phyloP scores from a whole-genome alignment of 179 eudicot genomes.

The Carnegiea gigantea region DNA sequence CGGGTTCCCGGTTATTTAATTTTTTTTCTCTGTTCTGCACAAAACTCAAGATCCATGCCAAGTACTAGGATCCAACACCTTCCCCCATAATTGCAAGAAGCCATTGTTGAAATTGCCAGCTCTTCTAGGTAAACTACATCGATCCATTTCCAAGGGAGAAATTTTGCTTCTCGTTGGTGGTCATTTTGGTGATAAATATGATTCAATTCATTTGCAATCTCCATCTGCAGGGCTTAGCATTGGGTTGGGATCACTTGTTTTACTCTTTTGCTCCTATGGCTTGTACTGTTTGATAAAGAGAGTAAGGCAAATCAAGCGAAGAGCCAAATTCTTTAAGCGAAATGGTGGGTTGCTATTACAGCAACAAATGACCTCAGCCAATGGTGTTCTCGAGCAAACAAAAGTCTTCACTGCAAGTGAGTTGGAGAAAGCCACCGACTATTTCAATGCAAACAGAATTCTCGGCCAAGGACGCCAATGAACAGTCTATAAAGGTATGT shows the following conservation, averaged over 20 bases:
- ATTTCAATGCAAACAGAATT: conserved; percentile 17
- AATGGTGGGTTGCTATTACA: conserved; percentile 19
- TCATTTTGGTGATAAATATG: neutral
- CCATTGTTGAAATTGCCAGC: too few relatives aligned
- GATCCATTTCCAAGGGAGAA: too few relatives aligned
- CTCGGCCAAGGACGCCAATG: conserved; percentile 27
- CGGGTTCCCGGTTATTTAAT: too few relatives aligned
- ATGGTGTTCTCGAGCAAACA: conserved; percentile 16
- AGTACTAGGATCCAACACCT: neutral
- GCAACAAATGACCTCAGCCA: conserved; percentile 20
- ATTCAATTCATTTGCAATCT: neutral
- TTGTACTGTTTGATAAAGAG: conserved; percentile 1
- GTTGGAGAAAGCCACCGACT: conserved; percentile 20
- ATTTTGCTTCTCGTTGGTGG: too few relatives aligned
- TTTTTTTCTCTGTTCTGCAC: too few relatives aligned
- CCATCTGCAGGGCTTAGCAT: conserved; percentile 1
- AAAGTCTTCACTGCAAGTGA: conserved; percentile 18
- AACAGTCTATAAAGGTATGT: conserved; percentile 26
- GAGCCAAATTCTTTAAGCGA: conserved; percentile 13
- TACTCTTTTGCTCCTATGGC: conserved; percentile 18
- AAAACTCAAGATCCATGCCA: too few relatives aligned
- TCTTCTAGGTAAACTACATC: too few relatives aligned
- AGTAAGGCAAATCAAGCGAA: neutral
- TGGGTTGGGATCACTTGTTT: conserved; percentile 12
- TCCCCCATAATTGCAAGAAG: too few relatives aligned